phyloP scores from a whole-genome alignment of 768 basidiomycete species.

The Mycena floridula region DNA sequence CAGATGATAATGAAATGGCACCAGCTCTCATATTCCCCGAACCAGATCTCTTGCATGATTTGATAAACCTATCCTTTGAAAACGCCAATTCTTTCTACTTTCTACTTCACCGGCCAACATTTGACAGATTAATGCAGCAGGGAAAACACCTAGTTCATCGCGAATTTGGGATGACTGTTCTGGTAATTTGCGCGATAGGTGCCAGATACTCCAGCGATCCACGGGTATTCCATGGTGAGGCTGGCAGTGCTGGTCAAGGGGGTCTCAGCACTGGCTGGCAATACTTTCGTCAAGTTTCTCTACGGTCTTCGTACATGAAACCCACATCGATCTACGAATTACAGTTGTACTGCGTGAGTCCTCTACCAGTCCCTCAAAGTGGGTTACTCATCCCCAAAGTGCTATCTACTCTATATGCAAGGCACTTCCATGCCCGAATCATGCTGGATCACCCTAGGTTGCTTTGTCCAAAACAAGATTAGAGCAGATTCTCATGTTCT shows the following conservation, averaged over 20 bases:
- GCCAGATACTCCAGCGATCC: constrained; percentile 34
- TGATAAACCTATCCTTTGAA: constrained; percentile 48
- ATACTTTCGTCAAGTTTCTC: constrained; percentile 40
- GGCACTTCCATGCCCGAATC: constrained; percentile 31
- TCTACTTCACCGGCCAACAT: constrained; percentile 47
- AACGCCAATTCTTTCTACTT: constrained; percentile 33
- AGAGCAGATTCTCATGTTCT: no score
- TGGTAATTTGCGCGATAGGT: constrained; percentile 48
- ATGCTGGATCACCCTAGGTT: constrained; percentile 39
- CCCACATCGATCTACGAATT: constrained; percentile 50
- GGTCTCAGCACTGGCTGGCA: constrained; percentile 33
- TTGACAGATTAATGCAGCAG: constrained; percentile 28
- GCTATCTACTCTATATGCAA: constrained; percentile 20
- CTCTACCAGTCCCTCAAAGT: constrained; percentile 7
- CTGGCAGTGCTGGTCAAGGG: constrained; percentile 4
- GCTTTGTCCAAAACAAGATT: constrained; percentile 41
- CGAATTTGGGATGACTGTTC: constrained; percentile 36
- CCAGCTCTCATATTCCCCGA: constrained; percentile 25
- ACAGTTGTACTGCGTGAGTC: constrained; percentile 40
- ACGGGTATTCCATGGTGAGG: constrained; percentile 19
- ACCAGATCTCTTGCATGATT: constrained; percentile 25
- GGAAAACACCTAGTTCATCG: constrained; percentile 31
- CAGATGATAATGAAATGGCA: not conserved
- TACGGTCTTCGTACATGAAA: constrained; percentile 40
- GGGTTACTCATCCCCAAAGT: constrained; percentile 14